Evolutionary conservation across 2,329 filamentous ascomycete genomes (phyloP), one percentile per base, ranked within the genome.

Genomic region (Calonectria multiphialidica): DNA sequence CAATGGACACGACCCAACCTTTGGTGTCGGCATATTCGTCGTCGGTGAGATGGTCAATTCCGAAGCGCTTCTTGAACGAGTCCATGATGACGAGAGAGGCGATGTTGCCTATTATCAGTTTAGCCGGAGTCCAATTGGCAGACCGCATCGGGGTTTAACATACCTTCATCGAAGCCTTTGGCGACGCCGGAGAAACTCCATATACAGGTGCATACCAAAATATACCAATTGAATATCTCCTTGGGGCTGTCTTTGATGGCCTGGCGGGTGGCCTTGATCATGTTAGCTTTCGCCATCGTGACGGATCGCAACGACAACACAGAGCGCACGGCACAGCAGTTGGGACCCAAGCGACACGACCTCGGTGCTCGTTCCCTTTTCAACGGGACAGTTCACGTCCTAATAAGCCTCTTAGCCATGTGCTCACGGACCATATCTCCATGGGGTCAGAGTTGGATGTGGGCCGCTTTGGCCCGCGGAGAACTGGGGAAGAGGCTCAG

Each of bases 1-100:
- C 79, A 18, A 81, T 81, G 5, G 80, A 75, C 0, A 81, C 79
- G n/a, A 81, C 79, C 80, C 80, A 81, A 1, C 80, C 80, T 37
- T 81, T 81, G 1, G 80, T 81, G 50, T 78, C 74, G 13, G 80
- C 77, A 21, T 79, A 81, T 33, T 79, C 72, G 10, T 64, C 15
- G 0, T 81, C 80, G 18, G 78, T 75, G 18, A 77, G 76, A 0
- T 78, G 21, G 2, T 67, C 70, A 16, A 81, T 59, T 2, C 77
- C 78, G 30, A 81, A 81, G 0, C 73, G 66, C 15, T 79, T 66
- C 47, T 79, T 78, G 70, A 81, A 81, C 3, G 72, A 55, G 0
- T 74, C 72, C 80, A 80, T 80, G 4, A 80, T 77, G 30, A 81
- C 80, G 2, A 80, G 66, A 0, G 79, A 81, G 9, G 80, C 80